phyloP scores from a whole-genome alignment of 495 filamentous ascomycete species.

The Hypoxylon cercidicola region DNA sequence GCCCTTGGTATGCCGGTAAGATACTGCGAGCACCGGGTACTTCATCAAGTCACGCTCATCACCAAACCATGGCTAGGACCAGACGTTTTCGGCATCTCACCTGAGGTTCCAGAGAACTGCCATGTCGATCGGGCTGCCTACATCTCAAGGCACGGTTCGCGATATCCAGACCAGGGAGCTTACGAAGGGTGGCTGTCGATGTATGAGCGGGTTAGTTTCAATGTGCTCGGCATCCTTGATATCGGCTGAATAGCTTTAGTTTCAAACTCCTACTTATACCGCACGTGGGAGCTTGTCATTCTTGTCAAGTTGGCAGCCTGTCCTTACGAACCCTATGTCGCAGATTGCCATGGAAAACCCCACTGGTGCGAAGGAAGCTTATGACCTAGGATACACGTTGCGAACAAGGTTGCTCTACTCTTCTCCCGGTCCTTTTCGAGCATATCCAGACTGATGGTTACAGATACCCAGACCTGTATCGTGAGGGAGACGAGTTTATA shows the following conservation, averaged over 20 bases:
- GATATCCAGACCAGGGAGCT: slow-evolving; percentile 65
- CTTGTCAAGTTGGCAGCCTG: slow-evolving; percentile 63
- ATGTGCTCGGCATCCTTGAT: neutral
- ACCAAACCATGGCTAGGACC: slow-evolving; percentile 48
- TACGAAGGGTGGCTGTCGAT: slow-evolving; percentile 63
- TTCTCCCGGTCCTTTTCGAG: slow-evolving; percentile 5
- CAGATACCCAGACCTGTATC: slow-evolving; percentile 65
- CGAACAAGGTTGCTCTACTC: slow-evolving; percentile 35
- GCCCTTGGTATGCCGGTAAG: slow-evolving; percentile 63
- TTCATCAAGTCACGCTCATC: neutral
- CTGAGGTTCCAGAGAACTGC: slow-evolving; percentile 60
- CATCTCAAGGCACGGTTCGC: slow-evolving; percentile 65
- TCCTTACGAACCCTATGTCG: slow-evolving; percentile 56
- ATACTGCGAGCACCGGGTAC: neutral
- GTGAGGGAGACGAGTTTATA: slow-evolving; percentile 62
- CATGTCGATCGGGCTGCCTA: slow-evolving; percentile 65
- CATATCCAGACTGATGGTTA: slow-evolving; percentile 19
- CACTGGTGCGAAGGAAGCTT: slow-evolving; percentile 66
- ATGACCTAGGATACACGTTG: slow-evolving; percentile 52
- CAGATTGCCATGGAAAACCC: slow-evolving; percentile 63
- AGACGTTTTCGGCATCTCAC: slow-evolving; percentile 62
- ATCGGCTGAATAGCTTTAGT: slow-evolving; percentile 33
- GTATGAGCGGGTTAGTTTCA: slow-evolving; percentile 51
- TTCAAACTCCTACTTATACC: slow-evolving; percentile 58
- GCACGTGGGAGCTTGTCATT: slow-evolving; percentile 57